Base-by-base conservation (phyloP, 352 stramenopile species). In the Phytopythium aichiense region DNA sequence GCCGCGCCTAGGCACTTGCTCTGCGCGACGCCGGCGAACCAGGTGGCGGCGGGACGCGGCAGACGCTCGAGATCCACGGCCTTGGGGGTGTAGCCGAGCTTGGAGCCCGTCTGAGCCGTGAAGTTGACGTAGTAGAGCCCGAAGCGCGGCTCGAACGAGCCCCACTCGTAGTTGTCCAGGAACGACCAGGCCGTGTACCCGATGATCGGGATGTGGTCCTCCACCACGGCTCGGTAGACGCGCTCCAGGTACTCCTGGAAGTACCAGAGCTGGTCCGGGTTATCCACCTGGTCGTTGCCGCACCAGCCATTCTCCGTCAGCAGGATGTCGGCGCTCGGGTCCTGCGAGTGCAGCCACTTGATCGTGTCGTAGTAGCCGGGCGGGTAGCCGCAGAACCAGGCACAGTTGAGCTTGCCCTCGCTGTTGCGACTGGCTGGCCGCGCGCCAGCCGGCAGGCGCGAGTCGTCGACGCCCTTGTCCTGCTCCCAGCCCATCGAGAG, bases 91-190 rank as follows among this genome's bases (percentile, higher is more conserved):
- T 72, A 72, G 43, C 64, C 68, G 48, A 72, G 58, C 6, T 58
- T 57, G 9, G 65, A 71, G 13, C 69, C 69, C 0, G 62, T 66
- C 56, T 76, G 55, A 31, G 58, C 45, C 38, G 76, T 77, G 63
- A 77, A 88, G 55, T 90, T 76, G 45, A 89, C 77, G 67, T 87
- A 86, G 65, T 76, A 90, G 45, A 89, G 68, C 7, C 80, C 80
- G 53, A 88, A 89, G 37, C 77, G 77, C 22, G 77, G 76, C 31
- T 72, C 69, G 63, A 80, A 89, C 45, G 76, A 87, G 5, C 92
- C 76, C 96, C 96, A 99, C 68, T 99, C 94, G 71, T 97, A 98
- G 65, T 98, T 98, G 68, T 98, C 94, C 53, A 98, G 67, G 31
- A 98, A 78, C 35, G 76, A 92, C 94, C 93, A 98, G 7, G 87